Conservation (phyloP, 2,329 filamentous ascomycete species). For the Sphaerulina populicola region DNA sequence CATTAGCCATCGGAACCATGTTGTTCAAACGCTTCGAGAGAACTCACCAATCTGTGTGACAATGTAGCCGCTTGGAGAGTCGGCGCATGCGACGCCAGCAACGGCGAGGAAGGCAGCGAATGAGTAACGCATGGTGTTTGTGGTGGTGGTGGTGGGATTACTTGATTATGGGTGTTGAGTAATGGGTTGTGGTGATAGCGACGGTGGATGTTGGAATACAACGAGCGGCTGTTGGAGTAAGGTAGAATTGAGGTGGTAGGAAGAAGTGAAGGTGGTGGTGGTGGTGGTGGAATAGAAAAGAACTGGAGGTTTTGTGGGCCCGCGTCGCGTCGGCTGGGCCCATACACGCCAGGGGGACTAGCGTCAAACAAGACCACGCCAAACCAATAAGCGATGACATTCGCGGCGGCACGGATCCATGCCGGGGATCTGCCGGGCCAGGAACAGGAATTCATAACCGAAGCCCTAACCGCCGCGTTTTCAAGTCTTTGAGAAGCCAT, state of each 20-base stretch:
- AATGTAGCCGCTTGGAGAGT: slow-evolving; percentile 6
- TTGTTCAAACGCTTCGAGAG: not conserved
- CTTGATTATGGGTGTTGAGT: slow-evolving; percentile 8
- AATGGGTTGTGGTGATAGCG: slow-evolving; percentile 8
- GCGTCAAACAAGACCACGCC: not conserved
- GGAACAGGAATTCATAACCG: not conserved
- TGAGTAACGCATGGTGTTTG: slow-evolving; percentile 20
- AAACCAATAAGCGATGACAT: not conserved
- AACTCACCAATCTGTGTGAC: slow-evolving; percentile 18
- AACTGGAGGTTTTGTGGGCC: not conserved
- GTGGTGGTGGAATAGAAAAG: not conserved
- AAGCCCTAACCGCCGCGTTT: not conserved
- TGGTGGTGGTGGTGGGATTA: slow-evolving; percentile 6
- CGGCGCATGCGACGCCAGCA: slow-evolving; percentile 15
- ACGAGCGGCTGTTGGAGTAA: not conserved
- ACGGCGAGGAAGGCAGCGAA: slow-evolving; percentile 16
- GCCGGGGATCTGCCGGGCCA: slow-evolving; percentile 2
- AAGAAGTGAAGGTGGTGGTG: slow-evolving; percentile 4
- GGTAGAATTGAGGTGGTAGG: not conserved
- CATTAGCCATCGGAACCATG: slow-evolving; percentile 1
- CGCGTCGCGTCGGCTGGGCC: no score
- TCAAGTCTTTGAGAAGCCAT: not conserved
- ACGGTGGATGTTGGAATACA: slow-evolving; percentile 9
- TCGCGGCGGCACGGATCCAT: not conserved
- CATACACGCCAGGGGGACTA: not conserved